Conservation (phyloP, 75 land plant species). For the Sequoiadendron giganteum region DNA sequence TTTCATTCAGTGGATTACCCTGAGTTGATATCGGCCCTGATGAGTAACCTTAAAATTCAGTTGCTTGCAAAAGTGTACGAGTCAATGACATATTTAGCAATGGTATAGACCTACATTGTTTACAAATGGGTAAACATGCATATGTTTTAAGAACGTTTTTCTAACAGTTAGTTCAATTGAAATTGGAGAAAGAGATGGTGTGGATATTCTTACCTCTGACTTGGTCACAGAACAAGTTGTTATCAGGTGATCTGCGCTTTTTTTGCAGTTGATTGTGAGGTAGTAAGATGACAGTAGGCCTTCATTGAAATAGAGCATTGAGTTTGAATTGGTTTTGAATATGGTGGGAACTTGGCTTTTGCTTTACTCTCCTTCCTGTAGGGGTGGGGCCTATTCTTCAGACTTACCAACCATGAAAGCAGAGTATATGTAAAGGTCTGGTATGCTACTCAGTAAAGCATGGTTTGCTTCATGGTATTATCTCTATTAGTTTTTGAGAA, state of each 20-base stretch:
- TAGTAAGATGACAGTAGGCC: not conserved
- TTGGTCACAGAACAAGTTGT: not conserved
- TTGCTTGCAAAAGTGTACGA: not conserved
- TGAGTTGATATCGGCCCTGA: not conserved
- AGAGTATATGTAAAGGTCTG: not conserved
- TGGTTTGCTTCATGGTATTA: not conserved
- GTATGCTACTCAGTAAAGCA: not conserved
- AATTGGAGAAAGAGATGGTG: not conserved
- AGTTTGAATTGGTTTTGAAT: not conserved
- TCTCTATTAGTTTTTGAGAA: not conserved
- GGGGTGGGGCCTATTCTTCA: not conserved
- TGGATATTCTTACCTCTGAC: not conserved
- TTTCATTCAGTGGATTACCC: not conserved
- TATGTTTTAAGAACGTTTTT: not conserved
- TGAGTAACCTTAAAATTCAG: not conserved
- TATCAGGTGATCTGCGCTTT: not conserved
- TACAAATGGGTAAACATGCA: not conserved
- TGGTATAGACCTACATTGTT: not conserved
- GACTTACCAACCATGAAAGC: not conserved
- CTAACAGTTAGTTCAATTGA: not conserved
- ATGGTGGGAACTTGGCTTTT: not conserved
- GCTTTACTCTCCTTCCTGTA: not conserved
- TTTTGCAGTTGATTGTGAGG: not conserved
- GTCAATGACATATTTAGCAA: not conserved
- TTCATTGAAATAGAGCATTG: not conserved